Evolutionary conservation across 2,329 filamentous ascomycete genomes (phyloP), one percentile per base, ranked within the genome.

Genomic region (Cladosporium sp.): DNA sequence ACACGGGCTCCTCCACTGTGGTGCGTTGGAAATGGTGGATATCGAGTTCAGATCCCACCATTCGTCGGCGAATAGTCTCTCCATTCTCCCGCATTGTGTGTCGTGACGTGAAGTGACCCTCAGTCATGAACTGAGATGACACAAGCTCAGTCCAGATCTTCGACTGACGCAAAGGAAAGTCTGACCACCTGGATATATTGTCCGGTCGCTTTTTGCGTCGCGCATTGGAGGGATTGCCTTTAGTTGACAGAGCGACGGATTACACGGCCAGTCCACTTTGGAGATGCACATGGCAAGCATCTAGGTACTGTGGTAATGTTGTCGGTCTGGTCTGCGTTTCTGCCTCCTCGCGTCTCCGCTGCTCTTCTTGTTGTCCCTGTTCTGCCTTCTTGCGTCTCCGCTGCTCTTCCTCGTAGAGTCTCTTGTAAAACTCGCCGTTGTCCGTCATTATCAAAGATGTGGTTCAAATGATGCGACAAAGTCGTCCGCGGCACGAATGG

Each of bases 161-260:
- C 18, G 35, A 8, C 55, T 57, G 55, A 31, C 55, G 29, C 11
- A 33, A 35, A 37, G 55, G 29, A 37, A 57, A 57, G 55, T 57
- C 55, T 35, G 55, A 57, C 55, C 55, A 57, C 35, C 31, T 37
- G 55, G 18, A 37, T 37, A 57, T 37, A 18, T 14, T 21, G 29
- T 35, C 31, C 55, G 55, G 55, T 26, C 55, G 55, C 55, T 57
- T 57, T 57, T 37, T 37, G 18, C n/a, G 55, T 31, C 55, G 55
- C 31, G 55, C 29, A 57, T 57, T 57, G 18, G 55, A 57, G 26
- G 55, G 55, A 37, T 57, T 31, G 55, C 55, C 55, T 57, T 57
- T 57, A 12, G 55, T 57, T 18, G 55, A 57, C 55, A 57, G 18
- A 57, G 29, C 55, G 5, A 37, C 29, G 14, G 55, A 57, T 37